Evolutionary conservation across 1,284 basidiomycete species (phyloP), one percentile per base, ranked within the genome.

Genomic region (Inonotus obliquus): DNA sequence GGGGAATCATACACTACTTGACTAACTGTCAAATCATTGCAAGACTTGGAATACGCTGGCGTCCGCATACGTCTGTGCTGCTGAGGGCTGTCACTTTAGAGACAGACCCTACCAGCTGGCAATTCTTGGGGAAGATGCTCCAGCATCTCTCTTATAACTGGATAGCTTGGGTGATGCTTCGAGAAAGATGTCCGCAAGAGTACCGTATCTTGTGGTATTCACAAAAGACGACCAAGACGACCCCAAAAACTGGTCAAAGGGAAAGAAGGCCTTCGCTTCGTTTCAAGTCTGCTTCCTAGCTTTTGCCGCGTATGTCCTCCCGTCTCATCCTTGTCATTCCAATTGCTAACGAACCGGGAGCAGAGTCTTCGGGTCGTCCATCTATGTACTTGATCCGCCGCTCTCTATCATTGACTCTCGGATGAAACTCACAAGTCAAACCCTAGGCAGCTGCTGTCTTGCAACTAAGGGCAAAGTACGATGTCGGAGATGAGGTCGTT

Each of bases 361-460:
- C 17, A 63, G 62, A 0, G 67, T 66, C 10, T 66, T 68, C 54
- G 68, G 68, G 5, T 68, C 68, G 13, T 69, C 68, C 5, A 48
- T 55, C 37, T 69, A 69, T 64, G 68, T 69, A 53, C 49, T 64
- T 60, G 59, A 63, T 65, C 61, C 39, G 7, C 27, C 7, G n/a
- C 41, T 11, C 45, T 10, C 23, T 23, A 19, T 2, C 17, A 25
- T n/a, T 9, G 14, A 1, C 2, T 44, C 6, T 4, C 4, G 21
- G 21, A 19, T n/a, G 5, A 32, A 35, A n/a, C 13, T 41, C 11
- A 41, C 23, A 11, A 13, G 1, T 27, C 11, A 7, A 19, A 9
- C 6, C 4, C 23, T 29, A 72, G 71, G 70, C 70, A n/a, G 65
- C 71, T 6, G 67, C 65, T 47, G 65, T 71, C 54, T 37, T 27